phyloP scores from a whole-genome alignment of 225 moss, liverwort and hornwort genomes.

The Pseudisothecium myosuroides region DNA sequence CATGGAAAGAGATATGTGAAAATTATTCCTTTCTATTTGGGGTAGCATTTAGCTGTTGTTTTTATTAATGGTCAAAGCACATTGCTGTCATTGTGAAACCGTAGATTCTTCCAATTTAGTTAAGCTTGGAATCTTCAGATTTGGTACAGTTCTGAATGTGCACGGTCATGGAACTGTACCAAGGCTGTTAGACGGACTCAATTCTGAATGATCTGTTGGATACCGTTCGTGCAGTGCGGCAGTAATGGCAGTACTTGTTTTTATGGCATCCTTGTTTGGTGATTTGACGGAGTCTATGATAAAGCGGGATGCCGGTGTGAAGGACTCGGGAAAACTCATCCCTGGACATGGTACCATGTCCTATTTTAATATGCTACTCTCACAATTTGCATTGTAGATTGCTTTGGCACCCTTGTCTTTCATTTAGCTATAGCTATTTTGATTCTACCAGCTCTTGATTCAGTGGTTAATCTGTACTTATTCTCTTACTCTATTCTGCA shows the following conservation, averaged over 20 bases:
- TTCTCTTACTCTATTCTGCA: background rate
- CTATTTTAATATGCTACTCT: background rate
- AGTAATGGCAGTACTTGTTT: slow-evolving; percentile 72
- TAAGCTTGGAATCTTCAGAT: background rate
- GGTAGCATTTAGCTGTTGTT: background rate
- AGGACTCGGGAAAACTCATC: slow-evolving; percentile 89
- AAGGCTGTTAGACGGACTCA: background rate
- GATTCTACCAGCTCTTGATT: background rate
- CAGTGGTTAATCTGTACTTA: background rate
- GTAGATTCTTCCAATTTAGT: background rate
- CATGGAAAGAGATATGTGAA: background rate
- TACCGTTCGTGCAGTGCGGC: slow-evolving; percentile 48
- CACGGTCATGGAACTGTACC: background rate
- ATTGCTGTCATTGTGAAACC: background rate
- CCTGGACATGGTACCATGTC: slow-evolving; percentile 81
- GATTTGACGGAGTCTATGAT: slow-evolving; percentile 99
- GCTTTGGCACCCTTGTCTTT: background rate
- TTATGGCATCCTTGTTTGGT: slow-evolving; percentile 86
- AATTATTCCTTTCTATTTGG: background rate
- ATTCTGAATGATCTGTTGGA: background rate
- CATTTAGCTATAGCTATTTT: background rate
- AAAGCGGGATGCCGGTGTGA: slow-evolving; percentile 97
- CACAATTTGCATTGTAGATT: background rate
- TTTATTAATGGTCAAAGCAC: background rate
- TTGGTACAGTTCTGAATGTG: background rate